Evolutionary conservation across 208 protist genomes (phyloP).

Genomic region (Leishmania braziliensis): DNA sequence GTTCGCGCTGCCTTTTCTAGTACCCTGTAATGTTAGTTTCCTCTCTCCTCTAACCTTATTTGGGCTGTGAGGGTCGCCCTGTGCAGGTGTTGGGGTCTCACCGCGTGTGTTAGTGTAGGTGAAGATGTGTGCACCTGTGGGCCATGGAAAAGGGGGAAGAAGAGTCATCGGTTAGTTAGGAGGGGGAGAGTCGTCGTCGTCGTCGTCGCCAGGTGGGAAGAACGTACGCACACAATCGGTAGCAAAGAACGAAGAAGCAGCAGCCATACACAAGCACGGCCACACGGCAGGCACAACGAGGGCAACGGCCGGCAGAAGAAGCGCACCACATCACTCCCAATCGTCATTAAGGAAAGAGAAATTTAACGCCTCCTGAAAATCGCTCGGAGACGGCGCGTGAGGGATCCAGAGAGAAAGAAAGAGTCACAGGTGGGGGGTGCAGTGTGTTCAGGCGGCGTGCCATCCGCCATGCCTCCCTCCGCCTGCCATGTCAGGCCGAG

Average conservation of each 20-base stretch:
- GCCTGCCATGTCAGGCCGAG: neutral
- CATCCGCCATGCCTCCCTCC: neutral
- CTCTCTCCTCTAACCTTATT: neutral
- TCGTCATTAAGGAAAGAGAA: neutral
- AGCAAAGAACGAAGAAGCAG: neutral
- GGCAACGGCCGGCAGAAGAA: neutral
- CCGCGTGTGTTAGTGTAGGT: neutral
- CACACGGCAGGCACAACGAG: neutral
- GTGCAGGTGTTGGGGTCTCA: neutral
- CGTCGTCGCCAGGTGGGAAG: neutral
- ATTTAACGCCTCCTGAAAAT: neutral
- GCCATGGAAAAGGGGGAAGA: neutral
- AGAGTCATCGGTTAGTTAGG: neutral
- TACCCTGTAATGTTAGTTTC: too few species aligned
- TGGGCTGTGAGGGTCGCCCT: neutral
- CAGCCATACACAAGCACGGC: neutral
- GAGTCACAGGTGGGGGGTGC: neutral
- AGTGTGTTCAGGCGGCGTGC: neutral
- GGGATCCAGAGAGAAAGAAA: neutral
- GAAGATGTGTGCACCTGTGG: neutral
- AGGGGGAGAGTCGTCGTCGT: neutral
- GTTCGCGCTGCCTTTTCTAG: neutral
- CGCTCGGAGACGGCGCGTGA: neutral
- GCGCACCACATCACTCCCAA: neutral
- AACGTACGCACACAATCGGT: neutral